Evolutionary conservation across 768 basidiomycete species (phyloP), one percentile per base, ranked within the genome.

Genomic region (Panaeolus cyanescens): DNA sequence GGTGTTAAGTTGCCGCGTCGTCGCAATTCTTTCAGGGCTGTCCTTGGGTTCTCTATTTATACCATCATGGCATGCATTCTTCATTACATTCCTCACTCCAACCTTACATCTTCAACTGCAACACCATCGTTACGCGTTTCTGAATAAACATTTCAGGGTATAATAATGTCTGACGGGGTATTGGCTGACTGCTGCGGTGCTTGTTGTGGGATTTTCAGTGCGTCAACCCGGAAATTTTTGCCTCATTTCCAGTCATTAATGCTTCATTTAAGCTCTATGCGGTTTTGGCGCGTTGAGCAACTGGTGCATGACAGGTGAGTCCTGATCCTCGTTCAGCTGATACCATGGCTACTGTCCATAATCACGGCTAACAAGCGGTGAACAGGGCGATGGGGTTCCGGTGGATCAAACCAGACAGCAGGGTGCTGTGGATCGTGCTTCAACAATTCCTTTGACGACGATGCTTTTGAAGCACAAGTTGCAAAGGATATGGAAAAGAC

Each of bases 361-460:
- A 42, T 5, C 22, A 50, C 9, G 17, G 25, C 45, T 50, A 28
- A 50, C 45, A 12, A 50, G 9, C 8, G 30, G 1, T 20, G 1
- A 75, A 65, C 55, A 77, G 79, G 7, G 64, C 72, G 25, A 59
- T 68, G 4, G 75, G 77, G 6, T 74, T 75, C 59, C 71, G 79
- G 58, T 62, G 66, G 32, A 60, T 67, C 19, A 70, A 69, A 56
- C 59, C 67, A 8, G 66, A 62, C 22, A 55, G 66, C 72, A n/a
- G 81, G 81, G 10, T 83, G 83, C 61, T 84, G 82, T 64, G 78
- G 75, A 12, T 72, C 72, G 32, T 84, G 82, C 58, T 83, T 75
- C 59, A 67, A 69, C 19, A 67, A 75, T 9, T 78, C 77, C 2
- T 82, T 83, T 67, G 73, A 83, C 64, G 78, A 79, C 36, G 83